These are phyloP conservation scores for Martiniozyma asiatica DNA, from an alignment of 1,139 yeast genomes.

Conservation along the genomic window DNA sequence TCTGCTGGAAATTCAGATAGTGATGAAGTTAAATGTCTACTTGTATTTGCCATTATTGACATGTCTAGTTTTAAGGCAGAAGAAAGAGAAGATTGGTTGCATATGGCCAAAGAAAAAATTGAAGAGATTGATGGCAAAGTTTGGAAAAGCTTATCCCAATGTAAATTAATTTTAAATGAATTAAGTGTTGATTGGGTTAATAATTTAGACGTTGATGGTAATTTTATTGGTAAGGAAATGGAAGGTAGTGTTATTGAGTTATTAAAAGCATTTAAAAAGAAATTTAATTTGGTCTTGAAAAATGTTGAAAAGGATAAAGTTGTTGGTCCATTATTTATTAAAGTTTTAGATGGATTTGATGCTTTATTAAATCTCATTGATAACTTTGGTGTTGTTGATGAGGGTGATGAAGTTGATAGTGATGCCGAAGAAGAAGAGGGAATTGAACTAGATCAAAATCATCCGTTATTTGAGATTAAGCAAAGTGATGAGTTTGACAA, in stretches of 20 bases:
- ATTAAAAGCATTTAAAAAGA: conserved; percentile 6
- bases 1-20: conserved; percentile 28
- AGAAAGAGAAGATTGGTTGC: conserved; percentile 11
- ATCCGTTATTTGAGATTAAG: conserved; percentile 38
- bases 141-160: conserved; percentile 45
- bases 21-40: conserved; percentile 57
- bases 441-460: conserved; percentile 31
- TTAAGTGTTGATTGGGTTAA: conserved; percentile 37
- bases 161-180: conserved; percentile 46
- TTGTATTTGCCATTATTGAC: conserved; percentile 62
- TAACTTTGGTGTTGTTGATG: conserved; percentile 45
- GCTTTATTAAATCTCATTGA: conserved; percentile 56
- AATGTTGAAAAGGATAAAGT: conserved; percentile 12
- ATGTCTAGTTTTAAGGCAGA: conserved; percentile 42
- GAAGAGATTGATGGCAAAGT: conserved; percentile 31
- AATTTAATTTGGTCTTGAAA: conserved; percentile 24
- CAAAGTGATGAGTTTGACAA: conserved; percentile 28
- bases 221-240: conserved; percentile 37
- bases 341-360: conserved; percentile 26
- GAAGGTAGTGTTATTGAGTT: conserved; percentile 5
- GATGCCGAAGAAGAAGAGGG: conserved; percentile 29
- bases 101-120: conserved; percentile 11
- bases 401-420: conserved; percentile 39
- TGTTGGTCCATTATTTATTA: conserved; percentile 16
- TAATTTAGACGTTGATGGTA: conserved; percentile 27